phyloP scores from a whole-genome alignment of 352 stramenopile species.

The Phytophthora podocarpi region DNA sequence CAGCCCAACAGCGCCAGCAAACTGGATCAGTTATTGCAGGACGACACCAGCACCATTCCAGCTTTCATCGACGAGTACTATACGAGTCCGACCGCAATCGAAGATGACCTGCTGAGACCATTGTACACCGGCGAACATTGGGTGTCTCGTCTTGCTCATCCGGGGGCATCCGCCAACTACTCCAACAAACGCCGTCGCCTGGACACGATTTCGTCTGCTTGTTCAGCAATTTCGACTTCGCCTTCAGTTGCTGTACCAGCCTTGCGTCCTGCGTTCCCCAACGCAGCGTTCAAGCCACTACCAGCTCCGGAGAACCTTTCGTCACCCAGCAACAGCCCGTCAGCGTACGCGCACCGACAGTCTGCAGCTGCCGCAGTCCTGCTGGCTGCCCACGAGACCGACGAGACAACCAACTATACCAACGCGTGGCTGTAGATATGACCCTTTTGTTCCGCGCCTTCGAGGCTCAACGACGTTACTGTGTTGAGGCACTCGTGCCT shows the following conservation, averaged over 20 bases:
- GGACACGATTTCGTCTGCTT: conserved; percentile 1
- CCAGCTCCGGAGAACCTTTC: conserved; percentile 20
- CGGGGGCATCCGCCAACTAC: conserved; percentile 19
- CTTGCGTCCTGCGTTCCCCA: neutral
- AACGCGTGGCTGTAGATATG: conserved; percentile 34
- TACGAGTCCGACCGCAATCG: conserved; percentile 50
- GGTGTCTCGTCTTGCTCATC: conserved; percentile 12
- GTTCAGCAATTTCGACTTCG: conserved; percentile 2
- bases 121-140: conserved; percentile 35
- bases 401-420: conserved; percentile 15
- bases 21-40: conserved; percentile 68
- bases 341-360: conserved; percentile 2
- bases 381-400: conserved; percentile 26
- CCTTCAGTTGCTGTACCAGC: conserved; percentile 1
- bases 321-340: conserved; percentile 15
- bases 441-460: conserved; percentile 2
- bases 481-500: conserved; percentile 4
- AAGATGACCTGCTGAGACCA: conserved; percentile 54
- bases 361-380: conserved; percentile 9
- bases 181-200: conserved; percentile 32
- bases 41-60: conserved; percentile 51
- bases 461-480: conserved; percentile 16
- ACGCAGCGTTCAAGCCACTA: conserved; percentile 17
- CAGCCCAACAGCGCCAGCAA: conserved; percentile 25
- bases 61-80: conserved; percentile 54